Conservation (phyloP, 148 eudicot genomes). For the Spergularia marina region DNA sequence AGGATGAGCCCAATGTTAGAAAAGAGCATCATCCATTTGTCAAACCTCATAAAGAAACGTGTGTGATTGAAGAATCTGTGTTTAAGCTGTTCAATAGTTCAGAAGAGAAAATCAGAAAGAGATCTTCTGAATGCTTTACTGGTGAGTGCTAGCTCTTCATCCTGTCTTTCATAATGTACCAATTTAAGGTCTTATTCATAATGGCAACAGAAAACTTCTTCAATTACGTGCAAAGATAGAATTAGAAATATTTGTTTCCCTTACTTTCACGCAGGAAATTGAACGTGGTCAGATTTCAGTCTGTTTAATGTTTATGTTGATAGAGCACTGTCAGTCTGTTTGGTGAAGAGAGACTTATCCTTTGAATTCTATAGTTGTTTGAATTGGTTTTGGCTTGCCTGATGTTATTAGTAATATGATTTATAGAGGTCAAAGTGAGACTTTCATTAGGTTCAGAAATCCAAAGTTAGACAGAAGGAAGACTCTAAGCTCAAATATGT, state of each 20-base stretch:
- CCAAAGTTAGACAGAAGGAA: no score
- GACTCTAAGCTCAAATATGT: no score
- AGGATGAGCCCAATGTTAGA: slow-evolving; percentile 13
- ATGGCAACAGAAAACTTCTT: no score
- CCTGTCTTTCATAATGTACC: no score
- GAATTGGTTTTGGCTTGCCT: not conserved
- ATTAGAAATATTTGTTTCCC: not conserved
- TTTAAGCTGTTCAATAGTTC: slow-evolving; percentile 51
- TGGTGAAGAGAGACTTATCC: not conserved
- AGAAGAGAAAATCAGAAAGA: slow-evolving; percentile 39
- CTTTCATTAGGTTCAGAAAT: no score
- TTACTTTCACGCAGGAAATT: not conserved
- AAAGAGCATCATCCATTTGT: slow-evolving; percentile 2
- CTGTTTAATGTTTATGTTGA: not conserved
- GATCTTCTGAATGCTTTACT: slow-evolving; percentile 36
- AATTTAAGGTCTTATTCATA: no score
- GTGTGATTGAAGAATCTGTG: slow-evolving; percentile 45
- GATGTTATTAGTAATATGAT: not conserved
- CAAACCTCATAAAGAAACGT: slow-evolving; percentile 19
- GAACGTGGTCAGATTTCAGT: not conserved
- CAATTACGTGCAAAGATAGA: no score
- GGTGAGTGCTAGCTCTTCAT: slow-evolving; percentile 11
- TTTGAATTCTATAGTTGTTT: not conserved
- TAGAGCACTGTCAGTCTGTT: not conserved
- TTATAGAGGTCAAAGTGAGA: no score